Percentiles rank a stretch among this genome's conserved stretches.
These are phyloP conservation scores for Iris pallida DNA, from an alignment of 116 monocot genomes.

Conservation along the genomic window DNA sequence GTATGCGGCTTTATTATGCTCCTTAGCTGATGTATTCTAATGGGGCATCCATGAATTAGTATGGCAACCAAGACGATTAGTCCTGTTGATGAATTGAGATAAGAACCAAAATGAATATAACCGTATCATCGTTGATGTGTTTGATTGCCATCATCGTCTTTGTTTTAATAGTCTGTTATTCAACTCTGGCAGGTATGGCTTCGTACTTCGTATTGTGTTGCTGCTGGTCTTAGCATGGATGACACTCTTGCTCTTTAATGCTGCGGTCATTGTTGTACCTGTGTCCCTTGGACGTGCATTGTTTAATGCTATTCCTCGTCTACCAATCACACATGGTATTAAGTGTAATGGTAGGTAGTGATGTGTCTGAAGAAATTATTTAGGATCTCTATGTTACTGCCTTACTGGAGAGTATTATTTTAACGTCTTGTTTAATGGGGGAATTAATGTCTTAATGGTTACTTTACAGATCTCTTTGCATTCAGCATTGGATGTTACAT, in stretches of 20 bases:
- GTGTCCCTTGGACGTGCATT: slow-evolving; percentile 78
- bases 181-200: slow-evolving; percentile 62
- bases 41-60: no score
- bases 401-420: background rate
- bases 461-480: slow-evolving; percentile 74
- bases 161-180: background rate
- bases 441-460: slow-evolving; percentile 1
- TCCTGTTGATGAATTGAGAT: no score
- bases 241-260: slow-evolving; percentile 88
- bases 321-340: slow-evolving; percentile 95
- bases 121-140: no score
- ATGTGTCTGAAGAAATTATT: background rate
- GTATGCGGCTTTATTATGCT: no score
- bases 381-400: no score
- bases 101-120: no score
- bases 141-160: no score
- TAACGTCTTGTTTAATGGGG: background rate
- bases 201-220: slow-evolving; percentile 83
- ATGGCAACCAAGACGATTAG: no score
- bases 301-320: slow-evolving; percentile 82
- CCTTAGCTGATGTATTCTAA: no score
- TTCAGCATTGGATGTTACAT: slow-evolving; percentile 90
- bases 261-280: slow-evolving; percentile 75
- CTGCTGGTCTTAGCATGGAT: slow-evolving; percentile 90
- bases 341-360: slow-evolving; percentile 74